Conservation (phyloP, 164 flowering plant genomes). For the Nelumbo lutea region DNA sequence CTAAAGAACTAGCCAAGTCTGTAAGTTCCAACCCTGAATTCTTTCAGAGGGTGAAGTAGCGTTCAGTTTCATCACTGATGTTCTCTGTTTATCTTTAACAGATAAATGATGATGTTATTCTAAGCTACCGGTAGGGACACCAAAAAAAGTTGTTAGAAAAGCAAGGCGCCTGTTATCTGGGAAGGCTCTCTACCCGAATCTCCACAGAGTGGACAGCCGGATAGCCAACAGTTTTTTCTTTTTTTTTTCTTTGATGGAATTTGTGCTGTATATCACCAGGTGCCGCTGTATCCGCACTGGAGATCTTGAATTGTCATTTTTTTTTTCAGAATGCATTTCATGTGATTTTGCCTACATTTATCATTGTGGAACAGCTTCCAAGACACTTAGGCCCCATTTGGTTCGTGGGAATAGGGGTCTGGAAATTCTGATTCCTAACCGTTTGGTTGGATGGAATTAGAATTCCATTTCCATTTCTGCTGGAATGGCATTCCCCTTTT, state of each 20-base stretch:
- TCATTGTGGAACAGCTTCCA: not conserved
- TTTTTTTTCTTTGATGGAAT: not conserved
- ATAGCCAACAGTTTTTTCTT: not conserved
- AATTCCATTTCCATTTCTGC: too few species aligned
- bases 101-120: constrained; percentile 17
- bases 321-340: not conserved
- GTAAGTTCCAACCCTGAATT: constrained; percentile 33
- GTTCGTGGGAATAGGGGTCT: too few species aligned
- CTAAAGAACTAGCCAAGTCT: constrained; percentile 47
- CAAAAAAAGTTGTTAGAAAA: not conserved
- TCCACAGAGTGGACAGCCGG: not conserved
- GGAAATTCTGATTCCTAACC: too few species aligned
- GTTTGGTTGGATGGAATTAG: too few species aligned
- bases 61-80: not conserved
- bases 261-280: not conserved
- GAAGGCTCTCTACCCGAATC: not conserved
- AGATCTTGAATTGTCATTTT: not conserved
- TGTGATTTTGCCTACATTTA: not conserved
- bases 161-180: not conserved
- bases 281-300: not conserved
- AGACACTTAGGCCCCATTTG: not conserved
- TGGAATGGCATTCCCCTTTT: too few species aligned
- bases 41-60: not conserved
- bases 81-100: constrained; percentile 6
- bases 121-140: constrained; percentile 10